Base-by-base conservation (phyloP, 2,329 filamentous ascomycete species). In the Fusarium graminum region DNA sequence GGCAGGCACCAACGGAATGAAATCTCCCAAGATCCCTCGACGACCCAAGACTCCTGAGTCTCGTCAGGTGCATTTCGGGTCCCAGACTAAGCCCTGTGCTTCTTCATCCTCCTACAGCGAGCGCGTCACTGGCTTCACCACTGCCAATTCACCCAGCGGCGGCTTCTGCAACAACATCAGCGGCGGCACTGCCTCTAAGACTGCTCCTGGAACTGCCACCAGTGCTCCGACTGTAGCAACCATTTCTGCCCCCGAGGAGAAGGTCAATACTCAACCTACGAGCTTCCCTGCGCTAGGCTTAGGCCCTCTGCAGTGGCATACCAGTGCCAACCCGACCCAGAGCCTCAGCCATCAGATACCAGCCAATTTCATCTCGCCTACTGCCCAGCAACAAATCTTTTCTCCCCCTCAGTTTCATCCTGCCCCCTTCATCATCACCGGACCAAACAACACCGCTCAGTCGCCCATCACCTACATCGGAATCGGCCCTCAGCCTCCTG, bases 21-120 rank as follows among this genome's bases (percentile, higher is more conserved):
- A 76, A 52, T 74, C 76, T 16, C 72, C 74, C 61, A 78, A 74
- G 65, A 65, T 59, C 11, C 69, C 69, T 45, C 72, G 71, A 43
- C 74, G 72, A 30, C 59, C 68, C 28, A 75, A 74, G 46, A 68
- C 71, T 11, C 64, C 70, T 25, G 64, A 73, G 38, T 49, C 67
- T 65, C 76, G 75, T 45, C 76, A 78, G 55, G 76, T 78, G 56
- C 76, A 69, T 30, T 78, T 78, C 46, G 69, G 67, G 6, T 47
- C 61, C 19, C 58, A 59, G 7, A 38, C 29, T 10, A 65, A 61
- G 14, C 39, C 54, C 4, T 25, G 8, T 11, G 17, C 25, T 8
- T 45, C 59, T 25, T 44, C 56, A 14, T 59, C 54, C 34, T 47
- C 16, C 49, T 26, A 44, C 45, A 44, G 17, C 30, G 63, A 50